Evolutionary conservation across 2,329 filamentous ascomycete species (phyloP).

Genomic region (Coleophoma eucalyptorum): DNA sequence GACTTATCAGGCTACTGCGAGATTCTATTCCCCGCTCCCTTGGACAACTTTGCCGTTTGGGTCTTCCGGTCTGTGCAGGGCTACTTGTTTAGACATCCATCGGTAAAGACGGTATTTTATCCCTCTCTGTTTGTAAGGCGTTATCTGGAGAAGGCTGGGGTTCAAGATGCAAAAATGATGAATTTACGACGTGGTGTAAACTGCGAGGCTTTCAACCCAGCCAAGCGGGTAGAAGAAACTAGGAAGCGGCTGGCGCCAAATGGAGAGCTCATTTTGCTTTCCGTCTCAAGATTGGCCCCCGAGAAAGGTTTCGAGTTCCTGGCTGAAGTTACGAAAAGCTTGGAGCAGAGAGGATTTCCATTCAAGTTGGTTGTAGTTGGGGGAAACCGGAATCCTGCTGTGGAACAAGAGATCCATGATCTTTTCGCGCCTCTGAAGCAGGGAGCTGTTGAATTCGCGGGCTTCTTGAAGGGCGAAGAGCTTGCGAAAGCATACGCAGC

Average conservation of each 20-base stretch:
- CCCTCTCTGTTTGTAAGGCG: conserved; percentile 58
- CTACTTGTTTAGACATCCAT: conserved; percentile 58
- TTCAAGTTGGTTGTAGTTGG: conserved; percentile 67
- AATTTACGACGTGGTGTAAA: conserved; percentile 63
- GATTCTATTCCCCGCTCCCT: conserved; percentile 62
- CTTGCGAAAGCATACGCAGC: conserved; percentile 65
- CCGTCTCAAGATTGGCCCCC: conserved; percentile 62
- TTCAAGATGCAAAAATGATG: conserved; percentile 53
- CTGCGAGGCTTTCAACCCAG: conserved; percentile 56
- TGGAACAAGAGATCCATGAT: conserved; percentile 58
- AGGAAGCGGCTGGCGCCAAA: conserved; percentile 53
- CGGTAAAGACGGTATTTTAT: conserved; percentile 65
- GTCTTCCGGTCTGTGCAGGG: conserved; percentile 61
- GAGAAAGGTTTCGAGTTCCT: conserved; percentile 71
- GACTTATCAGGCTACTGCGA: conserved; percentile 66
- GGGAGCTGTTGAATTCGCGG: conserved; percentile 61
- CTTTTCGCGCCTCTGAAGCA: conserved; percentile 49
- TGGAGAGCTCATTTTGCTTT: conserved; percentile 61
- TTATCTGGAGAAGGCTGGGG: conserved; percentile 55
- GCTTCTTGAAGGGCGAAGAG: conserved; percentile 56
- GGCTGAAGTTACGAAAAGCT: conserved; percentile 46
- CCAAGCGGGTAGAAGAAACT: conserved; percentile 44
- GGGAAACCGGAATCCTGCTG: conserved; percentile 60
- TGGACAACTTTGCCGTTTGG: conserved; percentile 58
- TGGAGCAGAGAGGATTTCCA: conserved; percentile 50